Evolutionary conservation across 371 early-diverging fungal genomes (phyloP), one percentile per base, ranked within the genome.

Genomic region (Chytridiales sp.): DNA sequence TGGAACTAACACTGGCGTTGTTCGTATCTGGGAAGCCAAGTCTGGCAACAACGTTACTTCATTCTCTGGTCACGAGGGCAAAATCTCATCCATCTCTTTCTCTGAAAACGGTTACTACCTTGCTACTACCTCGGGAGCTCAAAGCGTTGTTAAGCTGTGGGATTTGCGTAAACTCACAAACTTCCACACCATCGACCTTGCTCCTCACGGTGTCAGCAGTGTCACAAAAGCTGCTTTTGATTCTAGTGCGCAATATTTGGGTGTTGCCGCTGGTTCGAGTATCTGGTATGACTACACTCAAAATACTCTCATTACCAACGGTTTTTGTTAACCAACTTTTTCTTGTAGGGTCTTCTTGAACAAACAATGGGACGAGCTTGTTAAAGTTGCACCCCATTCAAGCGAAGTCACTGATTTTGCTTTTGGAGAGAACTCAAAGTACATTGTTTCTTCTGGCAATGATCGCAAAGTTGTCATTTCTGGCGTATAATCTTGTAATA

Each of bases 51-150:
- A 83, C 34, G 89, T 89, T 35, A 85, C 87, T 11, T 77, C 82
- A 22, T 89, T 95, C 56, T 81, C 77, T 17, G 87, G 78, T n/a
- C 87, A 88, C 56, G 64, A 70, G 39, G 88, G 88, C n/a, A 76
- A 75, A 15, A 79, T 90, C 58, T 82, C 80, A 54, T 77, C 86
- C 8, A 66, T 93, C 61, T 72, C 87, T 5, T 94, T 96, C 70
- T 89, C 90, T 30, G 95, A 94, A 65, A 94, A 94, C 74, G 95
- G 90, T 51, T 93, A 93, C 70, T 81, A 89, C 59, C 78, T 95
- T 56, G 93, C 90, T 9, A 86, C 93, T 8, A 81, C 85, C 17
- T 75, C 83, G 0, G 83, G 85, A 62, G 72, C 51, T 43, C 82
- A 87, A 35, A 79, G 83, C 55, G 68, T 86, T 21, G 90, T 92